Base-by-base conservation (phyloP, 1,284 basidiomycete species). In the Trichosporon sp. region DNA sequence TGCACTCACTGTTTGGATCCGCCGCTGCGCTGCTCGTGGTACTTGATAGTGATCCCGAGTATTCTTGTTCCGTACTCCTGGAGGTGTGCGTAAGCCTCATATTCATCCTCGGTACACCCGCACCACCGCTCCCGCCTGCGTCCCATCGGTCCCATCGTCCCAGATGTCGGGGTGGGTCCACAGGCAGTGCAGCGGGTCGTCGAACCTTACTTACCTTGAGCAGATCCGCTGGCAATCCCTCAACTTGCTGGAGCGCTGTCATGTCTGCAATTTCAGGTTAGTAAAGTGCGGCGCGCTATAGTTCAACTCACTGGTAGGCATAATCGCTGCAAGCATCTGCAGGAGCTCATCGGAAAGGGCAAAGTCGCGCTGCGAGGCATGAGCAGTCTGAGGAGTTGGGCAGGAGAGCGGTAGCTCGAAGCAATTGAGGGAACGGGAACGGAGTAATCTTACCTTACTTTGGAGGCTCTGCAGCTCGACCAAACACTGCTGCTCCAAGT, bases 241-340 rank as follows among this genome's bases (percentile, higher is more conserved):
- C 80, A 25, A 75, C 72, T 1, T 75, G 56, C n/a, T 64, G 66
- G 13, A 78, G 68, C 2, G 73, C 73, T 11, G 31, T 64, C 62
- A 70, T 47, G 29, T 76, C 77, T 80, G 64, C 15, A 60, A 31
- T 6, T 29, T 35, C 42, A 47, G 32, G 15, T 27, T 7, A 32
- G 25, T 23, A 65, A 25, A 18, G 18, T 29, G 56, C 56, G 56
- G 56, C 27, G 56, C 21, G 38, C 15, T 9, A 25, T 21, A n/a
- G 35, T 29, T 21, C 12, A 34, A 69, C 80, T 74, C 69, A 81
- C 80, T 80, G 0, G 70, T 53, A 3, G 82, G 82, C 74, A 78
- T 76, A 12, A 76, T 76, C 2, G 73, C 70, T 3, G 82, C 81
- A 13, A 83, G 75, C 69, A 79, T 72, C 64, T 81, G 72, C 31